phyloP scores from a whole-genome alignment of 495 filamentous ascomycete species.

The Lophiotrema nucula region DNA sequence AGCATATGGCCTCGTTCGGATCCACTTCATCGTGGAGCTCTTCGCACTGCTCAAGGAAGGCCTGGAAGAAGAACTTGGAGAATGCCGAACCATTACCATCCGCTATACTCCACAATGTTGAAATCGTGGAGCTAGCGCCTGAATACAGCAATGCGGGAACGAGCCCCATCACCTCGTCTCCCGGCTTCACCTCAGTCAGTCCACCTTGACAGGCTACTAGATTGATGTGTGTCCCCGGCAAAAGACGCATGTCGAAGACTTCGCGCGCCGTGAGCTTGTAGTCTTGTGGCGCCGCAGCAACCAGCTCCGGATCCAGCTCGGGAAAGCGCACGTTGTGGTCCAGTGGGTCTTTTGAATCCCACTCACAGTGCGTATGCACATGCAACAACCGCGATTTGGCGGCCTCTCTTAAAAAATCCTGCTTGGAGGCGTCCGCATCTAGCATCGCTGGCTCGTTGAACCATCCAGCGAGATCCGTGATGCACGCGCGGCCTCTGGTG shows the following conservation, averaged over 20 bases:
- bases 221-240: not conserved
- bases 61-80: not conserved
- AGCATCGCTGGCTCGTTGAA: too few species aligned
- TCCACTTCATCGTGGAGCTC: too few species aligned
- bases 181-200: not conserved
- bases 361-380: not conserved
- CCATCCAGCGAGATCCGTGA: too few species aligned
- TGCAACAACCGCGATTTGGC: not conserved
- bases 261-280: not conserved
- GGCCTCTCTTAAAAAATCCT: not conserved
- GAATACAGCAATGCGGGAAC: not conserved
- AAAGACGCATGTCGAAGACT: not conserved
- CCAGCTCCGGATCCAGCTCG: not conserved
- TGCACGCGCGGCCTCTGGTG: too few species aligned
- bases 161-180: constrained; percentile 3
- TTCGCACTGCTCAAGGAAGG: constrained; percentile 1
- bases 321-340: constrained; percentile 1
- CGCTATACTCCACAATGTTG: not conserved
- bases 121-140: not conserved
- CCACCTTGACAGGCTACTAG: not conserved
- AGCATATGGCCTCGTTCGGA: too few species aligned
- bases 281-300: not conserved
- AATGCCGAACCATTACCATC: not conserved
- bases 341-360: not conserved
- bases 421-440: not conserved